These are phyloP conservation scores for Labyrinthula sp. DNA, from an alignment of 352 stramenopile genomes.

Conservation along the genomic window DNA sequence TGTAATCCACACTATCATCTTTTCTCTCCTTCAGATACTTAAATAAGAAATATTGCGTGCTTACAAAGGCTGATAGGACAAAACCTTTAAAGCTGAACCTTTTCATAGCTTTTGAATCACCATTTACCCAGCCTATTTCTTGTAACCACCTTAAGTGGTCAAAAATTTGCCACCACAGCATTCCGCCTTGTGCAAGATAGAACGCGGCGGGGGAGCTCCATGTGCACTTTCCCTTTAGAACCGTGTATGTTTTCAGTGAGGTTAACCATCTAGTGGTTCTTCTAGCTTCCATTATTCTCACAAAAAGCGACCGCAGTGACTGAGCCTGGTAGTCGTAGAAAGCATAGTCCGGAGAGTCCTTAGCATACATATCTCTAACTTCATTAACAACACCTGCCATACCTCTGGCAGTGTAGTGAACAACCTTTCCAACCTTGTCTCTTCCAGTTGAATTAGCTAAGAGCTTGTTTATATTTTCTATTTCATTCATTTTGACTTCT, in stretches of 20 bases:
- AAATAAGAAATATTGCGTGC: neutral
- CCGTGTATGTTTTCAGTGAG: constrained; percentile 4
- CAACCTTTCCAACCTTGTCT: constrained; percentile 26
- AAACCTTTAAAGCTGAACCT: constrained; percentile 24
- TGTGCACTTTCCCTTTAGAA: constrained; percentile 10
- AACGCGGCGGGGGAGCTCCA: constrained; percentile 5
- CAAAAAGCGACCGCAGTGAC: constrained; percentile 6
- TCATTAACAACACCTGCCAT: constrained; percentile 8
- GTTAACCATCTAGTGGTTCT: constrained; percentile 13
- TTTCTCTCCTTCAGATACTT: neutral
- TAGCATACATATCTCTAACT: constrained; percentile 1
- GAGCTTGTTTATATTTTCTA: constrained; percentile 10
- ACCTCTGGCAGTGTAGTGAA: constrained; percentile 17
- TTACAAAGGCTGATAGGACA: constrained; percentile 6
- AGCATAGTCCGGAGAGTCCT: constrained; percentile 15
- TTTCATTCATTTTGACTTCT: no score
- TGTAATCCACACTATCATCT: constrained; percentile 2
- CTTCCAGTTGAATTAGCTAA: constrained; percentile 5
- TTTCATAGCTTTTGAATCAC: constrained; percentile 10
- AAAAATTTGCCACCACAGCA: constrained; percentile 18
- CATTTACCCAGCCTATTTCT: constrained; percentile 16
- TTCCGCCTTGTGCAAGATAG: constrained; percentile 14
- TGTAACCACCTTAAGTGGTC: constrained; percentile 28
- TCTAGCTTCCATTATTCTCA: constrained; percentile 24
- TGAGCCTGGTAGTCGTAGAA: neutral